Conservation (phyloP, 176 grass and related monocot genomes). For the Avena sativa region DNA sequence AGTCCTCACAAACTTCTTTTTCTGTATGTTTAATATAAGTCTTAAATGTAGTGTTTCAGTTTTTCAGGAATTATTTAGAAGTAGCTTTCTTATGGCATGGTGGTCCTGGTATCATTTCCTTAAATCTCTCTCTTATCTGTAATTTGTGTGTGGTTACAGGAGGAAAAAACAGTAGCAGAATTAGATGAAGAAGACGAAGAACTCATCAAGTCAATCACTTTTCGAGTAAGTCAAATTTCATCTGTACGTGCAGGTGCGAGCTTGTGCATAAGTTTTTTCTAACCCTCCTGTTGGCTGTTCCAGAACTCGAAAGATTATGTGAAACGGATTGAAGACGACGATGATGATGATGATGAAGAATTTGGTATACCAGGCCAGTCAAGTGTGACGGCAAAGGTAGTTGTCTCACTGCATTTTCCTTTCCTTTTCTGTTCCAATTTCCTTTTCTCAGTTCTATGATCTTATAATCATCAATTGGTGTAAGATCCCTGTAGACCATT, state of each 20-base stretch:
- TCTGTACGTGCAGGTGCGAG: constrained; percentile 33
- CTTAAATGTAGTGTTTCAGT: not conserved
- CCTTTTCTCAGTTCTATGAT: not conserved
- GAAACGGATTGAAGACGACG: constrained; percentile 70
- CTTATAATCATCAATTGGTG: not conserved
- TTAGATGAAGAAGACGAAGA: constrained; percentile 87
- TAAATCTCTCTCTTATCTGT: constrained; percentile 27
- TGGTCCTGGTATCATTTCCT: not conserved
- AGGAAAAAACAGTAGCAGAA: constrained; percentile 67
- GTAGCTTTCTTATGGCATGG: constrained; percentile 25
- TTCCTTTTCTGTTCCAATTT: constrained; percentile 16
- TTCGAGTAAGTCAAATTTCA: constrained; percentile 56
- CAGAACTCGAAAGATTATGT: constrained; percentile 93
- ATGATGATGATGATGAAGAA: constrained; percentile 60
- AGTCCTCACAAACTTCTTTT: constrained; percentile 14
- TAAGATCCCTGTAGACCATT: constrained; percentile 1
- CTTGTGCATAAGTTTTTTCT: constrained; percentile 10
- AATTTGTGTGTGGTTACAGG: constrained; percentile 51
- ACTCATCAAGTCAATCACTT: constrained; percentile 87
- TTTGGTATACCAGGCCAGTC: constrained; percentile 35
- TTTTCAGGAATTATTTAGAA: not conserved
- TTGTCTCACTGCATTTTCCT: constrained; percentile 16
- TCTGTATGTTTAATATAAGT: constrained; percentile 7
- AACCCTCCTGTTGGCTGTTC: constrained; percentile 28
- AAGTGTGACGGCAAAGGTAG: constrained; percentile 51